A percentile compares a stretch with the other conserved stretches of the same genome.
Evolutionary conservation across 208 protist genomes (phyloP).

Genomic region (Leptomonas pyrrhocoris): DNA sequence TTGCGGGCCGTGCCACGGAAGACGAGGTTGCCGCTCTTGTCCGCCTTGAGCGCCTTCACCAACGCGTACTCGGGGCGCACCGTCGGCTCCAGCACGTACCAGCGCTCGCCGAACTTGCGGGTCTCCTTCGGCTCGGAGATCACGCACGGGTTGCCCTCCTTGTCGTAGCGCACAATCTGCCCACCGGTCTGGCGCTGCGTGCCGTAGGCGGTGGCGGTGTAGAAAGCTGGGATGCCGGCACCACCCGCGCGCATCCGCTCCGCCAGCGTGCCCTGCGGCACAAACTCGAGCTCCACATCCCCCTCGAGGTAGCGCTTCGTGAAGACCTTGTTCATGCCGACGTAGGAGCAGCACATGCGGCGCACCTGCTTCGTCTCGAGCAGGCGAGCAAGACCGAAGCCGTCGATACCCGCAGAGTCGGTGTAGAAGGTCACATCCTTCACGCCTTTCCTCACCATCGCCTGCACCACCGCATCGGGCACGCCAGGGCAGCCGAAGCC

Average conservation of each 20-base stretch:
- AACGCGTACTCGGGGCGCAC: constrained; percentile 93
- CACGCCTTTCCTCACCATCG: constrained; percentile 81
- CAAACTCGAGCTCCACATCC: constrained; percentile 96
- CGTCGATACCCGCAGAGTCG: constrained; percentile 96
- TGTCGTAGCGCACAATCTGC: constrained; percentile 95
- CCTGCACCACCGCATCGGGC: constrained; percentile 92
- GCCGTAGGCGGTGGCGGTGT: constrained; percentile 95
- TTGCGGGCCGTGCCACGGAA: constrained; percentile 94
- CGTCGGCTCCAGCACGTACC: constrained; percentile 92
- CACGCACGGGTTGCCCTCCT: constrained; percentile 70
- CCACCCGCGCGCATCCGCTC: constrained; percentile 95
- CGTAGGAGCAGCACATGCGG: constrained; percentile 94
- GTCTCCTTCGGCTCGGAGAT: constrained; percentile 82
- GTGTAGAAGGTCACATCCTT: constrained; percentile 94
- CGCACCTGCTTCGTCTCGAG: constrained; percentile 90
- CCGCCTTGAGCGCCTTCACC: constrained; percentile 95
- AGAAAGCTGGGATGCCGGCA: constrained; percentile 97
- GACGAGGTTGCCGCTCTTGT: constrained; percentile 82
- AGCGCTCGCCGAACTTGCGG: constrained; percentile 86
- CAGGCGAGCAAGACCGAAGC: constrained; percentile 95
- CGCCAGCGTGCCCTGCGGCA: constrained; percentile 96
- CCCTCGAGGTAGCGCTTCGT: constrained; percentile 94
- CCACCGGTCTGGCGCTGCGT: constrained; percentile 91
- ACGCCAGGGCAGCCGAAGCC: constrained; percentile 97
- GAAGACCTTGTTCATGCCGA: constrained; percentile 97